phyloP scores from a whole-genome alignment of 2,329 filamentous ascomycete genomes.

The Hypoxylon sp. region DNA sequence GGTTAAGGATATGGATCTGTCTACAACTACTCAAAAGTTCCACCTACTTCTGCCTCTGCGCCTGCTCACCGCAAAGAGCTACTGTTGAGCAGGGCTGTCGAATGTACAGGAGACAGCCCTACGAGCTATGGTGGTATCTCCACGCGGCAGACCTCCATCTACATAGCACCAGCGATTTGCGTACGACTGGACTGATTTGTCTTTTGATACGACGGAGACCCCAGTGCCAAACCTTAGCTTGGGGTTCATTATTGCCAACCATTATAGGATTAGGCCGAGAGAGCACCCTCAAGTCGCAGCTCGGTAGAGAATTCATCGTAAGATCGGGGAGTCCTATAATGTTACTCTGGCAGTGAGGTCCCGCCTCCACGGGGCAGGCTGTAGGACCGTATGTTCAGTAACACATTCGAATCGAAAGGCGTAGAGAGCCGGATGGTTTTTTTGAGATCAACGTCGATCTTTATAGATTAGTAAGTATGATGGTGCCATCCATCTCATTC shows the following conservation, averaged over 20 bases:
- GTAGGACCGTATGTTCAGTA: constrained; percentile 7
- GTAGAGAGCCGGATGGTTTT: constrained; percentile 17
- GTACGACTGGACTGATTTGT: constrained; percentile 7
- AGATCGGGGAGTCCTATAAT: too few relatives aligned
- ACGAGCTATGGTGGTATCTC: constrained; percentile 13
- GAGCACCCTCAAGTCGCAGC: neutral
- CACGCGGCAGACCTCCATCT: too few relatives aligned
- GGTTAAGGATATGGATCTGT: constrained; percentile 25
- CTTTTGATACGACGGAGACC: constrained; percentile 16
- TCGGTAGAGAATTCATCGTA: too few relatives aligned
- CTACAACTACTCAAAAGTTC: constrained; percentile 24
- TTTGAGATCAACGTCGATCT: constrained; percentile 28
- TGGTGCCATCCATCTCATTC: constrained; percentile 34
- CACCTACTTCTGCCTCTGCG: constrained; percentile 12
- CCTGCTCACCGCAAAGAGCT: constrained; percentile 13
- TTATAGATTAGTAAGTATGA: constrained; percentile 23
- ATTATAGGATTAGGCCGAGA: constrained; percentile 25
- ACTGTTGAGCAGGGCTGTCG: neutral
- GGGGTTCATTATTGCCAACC: constrained; percentile 18
- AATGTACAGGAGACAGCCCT: constrained; percentile 25
- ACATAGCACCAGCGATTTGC: constrained; percentile 14
- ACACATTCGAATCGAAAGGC: constrained; percentile 9
- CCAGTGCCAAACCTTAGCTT: constrained; percentile 15
- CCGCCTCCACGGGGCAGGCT: constrained; percentile 12
- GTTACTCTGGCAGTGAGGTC: too few relatives aligned